Percentiles rank a stretch among this genome's conserved stretches.
Evolutionary conservation across 768 basidiomycete genomes (phyloP).

Genomic region (Leucocoprinus birnbaumii): DNA sequence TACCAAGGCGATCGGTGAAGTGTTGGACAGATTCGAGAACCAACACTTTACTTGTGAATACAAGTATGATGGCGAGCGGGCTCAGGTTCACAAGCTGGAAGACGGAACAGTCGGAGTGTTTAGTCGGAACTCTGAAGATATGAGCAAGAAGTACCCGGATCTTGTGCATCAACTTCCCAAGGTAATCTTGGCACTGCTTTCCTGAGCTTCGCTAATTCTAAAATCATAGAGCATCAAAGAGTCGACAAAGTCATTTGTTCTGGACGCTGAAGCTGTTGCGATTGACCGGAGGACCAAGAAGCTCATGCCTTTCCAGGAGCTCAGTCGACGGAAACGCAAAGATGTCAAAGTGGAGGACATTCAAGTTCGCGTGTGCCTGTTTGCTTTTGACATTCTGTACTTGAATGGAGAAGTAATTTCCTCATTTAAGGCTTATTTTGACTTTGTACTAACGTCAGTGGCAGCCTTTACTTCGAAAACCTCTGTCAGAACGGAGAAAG

Average conservation of each 20-base stretch:
- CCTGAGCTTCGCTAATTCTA: neutral
- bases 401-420: slow-evolving; percentile 85
- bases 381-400: slow-evolving; percentile 95
- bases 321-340: slow-evolving; percentile 92
- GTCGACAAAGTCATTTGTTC: slow-evolving; percentile 82
- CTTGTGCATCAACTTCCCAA: slow-evolving; percentile 90
- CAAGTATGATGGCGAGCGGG: slow-evolving; percentile 98
- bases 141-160: slow-evolving; percentile 99
- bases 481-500: slow-evolving; percentile 72
- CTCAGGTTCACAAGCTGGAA: slow-evolving; percentile 86
- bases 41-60: slow-evolving; percentile 98
- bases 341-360: slow-evolving; percentile 98
- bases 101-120: slow-evolving; percentile 89
- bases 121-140: slow-evolving; percentile 97
- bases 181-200: slow-evolving; percentile 32
- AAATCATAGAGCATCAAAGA: slow-evolving; percentile 75
- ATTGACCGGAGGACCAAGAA: slow-evolving; percentile 82
- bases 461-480: slow-evolving; percentile 79
- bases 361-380: slow-evolving; percentile 93
- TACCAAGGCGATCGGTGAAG: slow-evolving; percentile 97
- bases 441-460: neutral
- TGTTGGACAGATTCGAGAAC: slow-evolving; percentile 93
- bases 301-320: slow-evolving; percentile 97
- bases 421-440: neutral
- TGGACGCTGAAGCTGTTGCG: slow-evolving; percentile 96